These are phyloP conservation scores for Metschnikowia amazonensis DNA, from an alignment of 805 yeast species.

Conservation along the genomic window DNA sequence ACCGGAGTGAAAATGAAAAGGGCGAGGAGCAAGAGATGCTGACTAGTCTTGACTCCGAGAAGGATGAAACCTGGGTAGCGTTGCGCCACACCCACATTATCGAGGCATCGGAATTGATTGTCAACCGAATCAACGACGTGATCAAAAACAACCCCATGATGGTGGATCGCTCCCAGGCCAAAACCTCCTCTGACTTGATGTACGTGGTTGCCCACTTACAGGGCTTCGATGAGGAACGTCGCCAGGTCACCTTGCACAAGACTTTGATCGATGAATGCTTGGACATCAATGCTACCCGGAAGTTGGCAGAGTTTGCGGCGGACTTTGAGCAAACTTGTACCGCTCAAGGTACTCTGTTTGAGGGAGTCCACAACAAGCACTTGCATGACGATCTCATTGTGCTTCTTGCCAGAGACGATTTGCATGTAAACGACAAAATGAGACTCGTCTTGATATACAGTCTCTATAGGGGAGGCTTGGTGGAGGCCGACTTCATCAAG, in stretches of 20 bases:
- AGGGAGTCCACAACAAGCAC: constrained; percentile 58
- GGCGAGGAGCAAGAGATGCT: constrained; percentile 31
- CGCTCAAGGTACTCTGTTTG: constrained; percentile 65
- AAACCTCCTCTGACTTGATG: constrained; percentile 65
- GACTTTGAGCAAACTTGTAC: constrained; percentile 82
- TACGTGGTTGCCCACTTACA: constrained; percentile 69
- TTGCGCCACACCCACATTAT: constrained; percentile 72
- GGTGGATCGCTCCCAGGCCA: constrained; percentile 62
- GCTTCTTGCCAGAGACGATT: constrained; percentile 46
- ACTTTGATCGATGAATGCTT: constrained; percentile 63
- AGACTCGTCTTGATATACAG: constrained; percentile 74
- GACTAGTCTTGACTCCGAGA: constrained; percentile 49
- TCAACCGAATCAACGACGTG: constrained; percentile 57
- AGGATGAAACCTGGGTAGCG: constrained; percentile 70
- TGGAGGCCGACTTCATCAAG: constrained; percentile 68
- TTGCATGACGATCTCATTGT: constrained; percentile 60
- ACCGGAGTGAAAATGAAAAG: constrained; percentile 52
- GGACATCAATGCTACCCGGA: constrained; percentile 51
- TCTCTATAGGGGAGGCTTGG: constrained; percentile 75
- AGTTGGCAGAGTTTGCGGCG: constrained; percentile 63
- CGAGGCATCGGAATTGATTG: constrained; percentile 63
- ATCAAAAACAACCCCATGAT: constrained; percentile 70
- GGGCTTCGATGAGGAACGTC: constrained; percentile 65
- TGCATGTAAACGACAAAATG: constrained; percentile 62
- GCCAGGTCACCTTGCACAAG: constrained; percentile 56